phyloP scores from a whole-genome alignment of 768 basidiomycete genomes.

The Amanita pseudoporphyria region DNA sequence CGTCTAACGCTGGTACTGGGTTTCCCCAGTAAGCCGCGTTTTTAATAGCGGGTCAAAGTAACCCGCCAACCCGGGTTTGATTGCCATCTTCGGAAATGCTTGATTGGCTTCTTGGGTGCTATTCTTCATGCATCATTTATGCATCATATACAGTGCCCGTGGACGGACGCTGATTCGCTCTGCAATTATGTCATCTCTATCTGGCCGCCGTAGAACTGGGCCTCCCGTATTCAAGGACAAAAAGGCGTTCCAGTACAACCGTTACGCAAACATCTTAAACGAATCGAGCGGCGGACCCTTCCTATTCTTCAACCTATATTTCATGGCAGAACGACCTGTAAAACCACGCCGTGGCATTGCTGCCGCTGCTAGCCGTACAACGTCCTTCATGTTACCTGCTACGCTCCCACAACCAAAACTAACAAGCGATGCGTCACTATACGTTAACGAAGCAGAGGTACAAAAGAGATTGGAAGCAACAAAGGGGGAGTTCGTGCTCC shows the following conservation, averaged over 20 bases:
- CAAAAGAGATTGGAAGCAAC: slow-evolving; percentile 45
- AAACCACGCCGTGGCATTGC: slow-evolving; percentile 62
- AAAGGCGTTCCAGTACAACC: slow-evolving; percentile 74
- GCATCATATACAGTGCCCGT: slow-evolving; percentile 13
- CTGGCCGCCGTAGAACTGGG: slow-evolving; percentile 39
- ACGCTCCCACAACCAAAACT: slow-evolving; percentile 38
- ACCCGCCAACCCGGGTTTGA: too few species aligned
- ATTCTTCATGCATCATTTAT: too few species aligned
- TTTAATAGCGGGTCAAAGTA: too few species aligned
- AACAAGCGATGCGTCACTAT: slow-evolving; percentile 55
- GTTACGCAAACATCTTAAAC: slow-evolving; percentile 66
- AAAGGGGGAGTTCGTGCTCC: slow-evolving; percentile 53
- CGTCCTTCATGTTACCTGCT: slow-evolving; percentile 26
- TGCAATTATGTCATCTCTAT: slow-evolving; percentile 52
- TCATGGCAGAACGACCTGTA: slow-evolving; percentile 56
- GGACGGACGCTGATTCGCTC: slow-evolving; percentile 18
- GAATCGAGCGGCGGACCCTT: slow-evolving; percentile 48
- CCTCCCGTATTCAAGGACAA: slow-evolving; percentile 69
- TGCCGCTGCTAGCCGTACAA: slow-evolving; percentile 37
- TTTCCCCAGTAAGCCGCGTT: too few species aligned
- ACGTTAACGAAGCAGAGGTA: slow-evolving; percentile 38
- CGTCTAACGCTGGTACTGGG: too few species aligned
- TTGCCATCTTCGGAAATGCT: neutral
- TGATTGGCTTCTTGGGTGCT: slow-evolving; percentile 17
- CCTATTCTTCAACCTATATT: slow-evolving; percentile 72